Evolutionary conservation across 805 yeast genomes (phyloP), one percentile per base, ranked within the genome.

Genomic region (Sugiyamaella valdiviana): DNA sequence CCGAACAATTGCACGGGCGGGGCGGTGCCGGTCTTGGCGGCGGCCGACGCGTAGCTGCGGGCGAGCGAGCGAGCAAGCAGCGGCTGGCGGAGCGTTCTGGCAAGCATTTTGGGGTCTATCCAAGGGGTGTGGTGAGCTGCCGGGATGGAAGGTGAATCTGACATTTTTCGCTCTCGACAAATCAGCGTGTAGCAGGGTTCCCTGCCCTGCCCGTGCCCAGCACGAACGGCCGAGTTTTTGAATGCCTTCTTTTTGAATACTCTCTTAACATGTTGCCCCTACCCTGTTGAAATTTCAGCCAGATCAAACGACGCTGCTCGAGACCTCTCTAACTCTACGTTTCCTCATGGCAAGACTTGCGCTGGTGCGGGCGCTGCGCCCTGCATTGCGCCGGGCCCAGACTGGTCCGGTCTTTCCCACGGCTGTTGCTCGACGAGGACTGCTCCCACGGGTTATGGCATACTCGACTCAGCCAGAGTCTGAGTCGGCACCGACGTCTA

Each of bases 1-100:
- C 98, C 98, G 64, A 79, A 91, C 67, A 91, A 78, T 78, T 89
- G 96, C 56, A 91, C 85, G 49, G 98, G 97, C 46, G 95, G 89
- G 70, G 81, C 83, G 63, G 78, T 78, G 51, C 77, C 51, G 63
- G 74, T 71, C 63, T 82, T 69, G 59, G 86, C 83, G 71, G 63
- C 48, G 24, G 46, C 40, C 29, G 56, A 43, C 23, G 58, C 56
- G 37, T 46, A 55, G 29, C 46, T 43, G 15, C 58, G 53, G 22
- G 44, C 42, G n/a, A 44, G 38, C 15, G 38, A 45, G n/a, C 56
- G 49, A 20, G 35, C 20, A 23, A 48, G 45, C 37, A 37, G 20
- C 20, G 36, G 19, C 35, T 24, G 46, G 14, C 51, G 49, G 16
- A 43, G 26, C 12, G 51, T 20, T 40, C 51, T 47, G 15, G 29